These are phyloP conservation scores for Aspergillus nanangensis DNA, from an alignment of 495 filamentous ascomycete genomes.

Conservation along the genomic window DNA sequence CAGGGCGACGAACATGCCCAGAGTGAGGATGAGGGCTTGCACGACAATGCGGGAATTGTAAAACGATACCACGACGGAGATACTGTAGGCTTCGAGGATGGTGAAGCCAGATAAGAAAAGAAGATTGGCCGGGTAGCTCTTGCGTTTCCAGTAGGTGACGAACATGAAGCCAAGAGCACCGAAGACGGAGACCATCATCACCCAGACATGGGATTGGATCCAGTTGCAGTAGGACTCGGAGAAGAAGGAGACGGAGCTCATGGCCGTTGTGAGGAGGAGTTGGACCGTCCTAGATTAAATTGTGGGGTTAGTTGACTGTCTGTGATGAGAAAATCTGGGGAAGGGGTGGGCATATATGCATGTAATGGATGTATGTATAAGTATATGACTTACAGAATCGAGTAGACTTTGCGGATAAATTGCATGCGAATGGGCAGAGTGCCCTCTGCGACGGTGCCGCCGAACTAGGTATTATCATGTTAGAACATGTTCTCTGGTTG, in stretches of 20 bases:
- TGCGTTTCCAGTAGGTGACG: slow-evolving; percentile 96
- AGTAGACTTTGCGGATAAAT: slow-evolving; percentile 93
- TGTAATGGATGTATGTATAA: too few relatives aligned
- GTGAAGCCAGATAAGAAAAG: slow-evolving; percentile 93
- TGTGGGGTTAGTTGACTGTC: slow-evolving; percentile 5
- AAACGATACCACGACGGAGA: slow-evolving; percentile 87
- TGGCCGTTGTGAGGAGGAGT: slow-evolving; percentile 73
- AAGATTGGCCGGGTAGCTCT: slow-evolving; percentile 92
- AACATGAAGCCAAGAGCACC: slow-evolving; percentile 77
- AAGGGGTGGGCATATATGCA: too few relatives aligned
- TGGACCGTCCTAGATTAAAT: slow-evolving; percentile 64
- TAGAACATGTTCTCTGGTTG: slow-evolving; percentile 2
- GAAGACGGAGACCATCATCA: slow-evolving; percentile 82
- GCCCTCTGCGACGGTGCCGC: slow-evolving; percentile 85
- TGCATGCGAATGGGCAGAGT: slow-evolving; percentile 95
- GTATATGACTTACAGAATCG: slow-evolving; percentile 76
- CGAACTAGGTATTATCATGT: slow-evolving; percentile 53
- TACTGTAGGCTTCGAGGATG: slow-evolving; percentile 84
- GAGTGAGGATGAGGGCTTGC: slow-evolving; percentile 84
- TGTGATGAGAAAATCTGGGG: background rate
- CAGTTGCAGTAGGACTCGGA: slow-evolving; percentile 73
- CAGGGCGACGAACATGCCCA: slow-evolving; percentile 88
- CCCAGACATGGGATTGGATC: slow-evolving; percentile 79
- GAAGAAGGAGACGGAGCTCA: slow-evolving; percentile 82
- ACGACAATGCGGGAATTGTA: slow-evolving; percentile 79